Conservation (phyloP, 1,139 yeast species). For the Pichia sp. region DNA sequence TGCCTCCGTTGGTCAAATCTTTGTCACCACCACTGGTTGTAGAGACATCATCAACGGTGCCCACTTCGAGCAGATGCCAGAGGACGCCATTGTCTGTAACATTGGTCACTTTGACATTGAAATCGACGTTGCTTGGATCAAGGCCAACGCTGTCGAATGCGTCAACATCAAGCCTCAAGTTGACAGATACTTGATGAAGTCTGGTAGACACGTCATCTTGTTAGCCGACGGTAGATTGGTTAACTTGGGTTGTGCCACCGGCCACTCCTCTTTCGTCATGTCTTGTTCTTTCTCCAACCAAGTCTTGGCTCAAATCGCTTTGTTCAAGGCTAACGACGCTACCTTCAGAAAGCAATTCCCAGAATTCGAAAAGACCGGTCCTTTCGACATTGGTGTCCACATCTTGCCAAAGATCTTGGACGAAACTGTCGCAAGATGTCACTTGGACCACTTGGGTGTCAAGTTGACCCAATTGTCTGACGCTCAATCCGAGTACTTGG, state of each 20-base stretch:
- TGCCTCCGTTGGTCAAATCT: constrained; percentile 91
- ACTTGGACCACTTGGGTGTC: constrained; percentile 93
- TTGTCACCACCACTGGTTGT: constrained; percentile 99
- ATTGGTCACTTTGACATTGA: constrained; percentile 99
- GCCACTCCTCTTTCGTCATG: constrained; percentile 99
- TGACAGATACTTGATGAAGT: constrained; percentile 89
- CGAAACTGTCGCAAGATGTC: constrained; percentile 98
- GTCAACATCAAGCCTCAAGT: constrained; percentile 99
- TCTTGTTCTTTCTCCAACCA: constrained; percentile 99
- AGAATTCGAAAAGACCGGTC: constrained; percentile 91
- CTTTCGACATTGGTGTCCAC: constrained; percentile 91
- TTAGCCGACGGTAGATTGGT: constrained; percentile 99
- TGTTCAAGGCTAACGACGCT: constrained; percentile 84
- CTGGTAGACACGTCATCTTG: constrained; percentile 92
- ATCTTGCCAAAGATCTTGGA: constrained; percentile 97
- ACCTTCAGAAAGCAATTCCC: constrained; percentile 77
- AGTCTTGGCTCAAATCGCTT: constrained; percentile 98
- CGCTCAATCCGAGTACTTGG: constrained; percentile 93
- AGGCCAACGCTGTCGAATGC: constrained; percentile 83
- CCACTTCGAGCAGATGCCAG: constrained; percentile 93
- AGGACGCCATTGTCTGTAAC: constrained; percentile 99
- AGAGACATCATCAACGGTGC: constrained; percentile 92
- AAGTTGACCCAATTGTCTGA: constrained; percentile 72
- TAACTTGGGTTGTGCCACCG: constrained; percentile 99
- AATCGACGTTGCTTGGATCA: constrained; percentile 98